Conservation (phyloP, 176 grass and related monocot genomes). For the Tillandsia leiboldiana region DNA sequence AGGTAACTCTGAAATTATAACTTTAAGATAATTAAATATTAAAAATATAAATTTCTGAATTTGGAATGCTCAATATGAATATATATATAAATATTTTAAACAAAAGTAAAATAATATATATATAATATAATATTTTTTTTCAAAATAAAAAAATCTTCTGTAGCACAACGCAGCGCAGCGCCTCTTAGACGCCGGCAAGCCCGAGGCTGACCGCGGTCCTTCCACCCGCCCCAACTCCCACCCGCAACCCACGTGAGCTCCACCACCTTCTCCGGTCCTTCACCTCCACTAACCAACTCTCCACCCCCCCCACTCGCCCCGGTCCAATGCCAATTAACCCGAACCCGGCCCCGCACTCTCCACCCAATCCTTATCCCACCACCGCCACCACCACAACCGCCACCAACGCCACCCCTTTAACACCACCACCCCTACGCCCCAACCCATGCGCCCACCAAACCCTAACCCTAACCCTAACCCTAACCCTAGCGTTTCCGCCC, state of each 20-base stretch:
- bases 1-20: no score
- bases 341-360: constrained; percentile 5
- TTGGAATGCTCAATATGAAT: no score
- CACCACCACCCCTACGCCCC: constrained; percentile 29
- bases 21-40: no score
- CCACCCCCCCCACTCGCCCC: constrained; percentile 14
- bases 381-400: constrained; percentile 17
- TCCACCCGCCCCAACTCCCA: constrained; percentile 21
- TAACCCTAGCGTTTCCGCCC: constrained; percentile 19
- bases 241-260: constrained; percentile 36
- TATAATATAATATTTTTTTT: no score
- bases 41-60: no score
- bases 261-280: constrained; percentile 17
- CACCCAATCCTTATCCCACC: constrained; percentile 22
- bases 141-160: no score
- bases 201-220: constrained; percentile 19
- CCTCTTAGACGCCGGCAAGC: not conserved
- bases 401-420: constrained; percentile 16
- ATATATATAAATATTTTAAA: no score
- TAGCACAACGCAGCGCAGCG: not conserved
- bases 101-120: no score
- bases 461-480: not conserved
- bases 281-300: constrained; percentile 11
- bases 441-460: constrained; percentile 26
- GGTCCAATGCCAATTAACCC: constrained; percentile 27